Evolutionary conservation across 768 basidiomycete species (phyloP).

Genomic region (Russula earlei): DNA sequence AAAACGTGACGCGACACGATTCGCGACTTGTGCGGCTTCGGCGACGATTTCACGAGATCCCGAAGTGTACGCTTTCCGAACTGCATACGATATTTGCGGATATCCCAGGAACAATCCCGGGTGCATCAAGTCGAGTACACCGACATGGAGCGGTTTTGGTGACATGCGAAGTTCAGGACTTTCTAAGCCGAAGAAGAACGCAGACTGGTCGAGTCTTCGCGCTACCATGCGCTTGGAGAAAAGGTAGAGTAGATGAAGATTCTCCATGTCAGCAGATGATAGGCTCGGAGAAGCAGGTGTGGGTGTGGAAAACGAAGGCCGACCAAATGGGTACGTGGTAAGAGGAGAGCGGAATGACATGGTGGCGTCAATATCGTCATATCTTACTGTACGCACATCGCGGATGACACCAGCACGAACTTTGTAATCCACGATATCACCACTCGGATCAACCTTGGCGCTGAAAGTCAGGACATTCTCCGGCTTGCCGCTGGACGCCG

Average conservation of each 20-base stretch:
- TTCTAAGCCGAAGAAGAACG: not conserved
- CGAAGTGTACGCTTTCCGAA: constrained; percentile 26
- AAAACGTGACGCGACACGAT: constrained; percentile 66
- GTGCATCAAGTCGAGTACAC: constrained; percentile 3
- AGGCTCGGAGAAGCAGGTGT: not conserved
- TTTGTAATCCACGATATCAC: constrained; percentile 59
- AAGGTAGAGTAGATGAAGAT: constrained; percentile 28
- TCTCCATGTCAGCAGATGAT: constrained; percentile 15
- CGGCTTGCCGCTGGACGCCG: constrained; percentile 25
- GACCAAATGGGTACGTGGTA: constrained; percentile 38
- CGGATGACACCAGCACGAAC: constrained; percentile 66
- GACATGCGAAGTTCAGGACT: constrained; percentile 21
- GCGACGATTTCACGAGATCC: constrained; percentile 54
- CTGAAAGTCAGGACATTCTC: constrained; percentile 77
- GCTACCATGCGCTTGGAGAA: constrained; percentile 13
- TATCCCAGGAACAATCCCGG: constrained; percentile 35
- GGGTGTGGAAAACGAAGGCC: constrained; percentile 1
- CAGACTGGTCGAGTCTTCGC: not conserved
- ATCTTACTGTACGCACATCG: constrained; percentile 55
- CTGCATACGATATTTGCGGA: constrained; percentile 40
- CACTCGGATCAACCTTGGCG: constrained; percentile 47
- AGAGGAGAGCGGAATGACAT: constrained; percentile 27
- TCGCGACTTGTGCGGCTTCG: constrained; percentile 78
- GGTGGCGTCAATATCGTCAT: constrained; percentile 53
- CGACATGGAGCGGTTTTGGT: constrained; percentile 20